Percentiles rank a stretch among this genome's conserved stretches.
phyloP scores from a whole-genome alignment of 1,139 yeast species.

The Blastobotrys arbuscula region DNA sequence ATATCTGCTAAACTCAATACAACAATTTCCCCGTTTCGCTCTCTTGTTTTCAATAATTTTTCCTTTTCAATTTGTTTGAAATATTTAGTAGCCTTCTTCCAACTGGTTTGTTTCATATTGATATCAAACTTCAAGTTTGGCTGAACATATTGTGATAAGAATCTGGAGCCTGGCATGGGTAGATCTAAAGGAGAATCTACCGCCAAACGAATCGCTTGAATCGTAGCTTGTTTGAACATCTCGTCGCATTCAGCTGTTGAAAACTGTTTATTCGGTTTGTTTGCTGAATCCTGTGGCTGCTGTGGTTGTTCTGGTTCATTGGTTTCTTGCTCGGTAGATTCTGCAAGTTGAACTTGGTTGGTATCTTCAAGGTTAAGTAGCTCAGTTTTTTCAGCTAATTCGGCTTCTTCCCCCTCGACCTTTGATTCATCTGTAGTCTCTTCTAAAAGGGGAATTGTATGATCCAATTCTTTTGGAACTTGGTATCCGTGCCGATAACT shows the following conservation, averaged over 20 bases:
- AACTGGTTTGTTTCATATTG: constrained; percentile 73
- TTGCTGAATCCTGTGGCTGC: background rate
- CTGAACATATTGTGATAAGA: constrained; percentile 64
- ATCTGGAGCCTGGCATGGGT: constrained; percentile 54
- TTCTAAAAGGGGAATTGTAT: constrained; percentile 17
- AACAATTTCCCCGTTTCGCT: constrained; percentile 70
- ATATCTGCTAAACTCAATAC: constrained; percentile 48
- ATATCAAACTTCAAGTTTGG: constrained; percentile 59
- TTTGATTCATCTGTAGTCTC: background rate
- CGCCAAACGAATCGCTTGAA: constrained; percentile 62
- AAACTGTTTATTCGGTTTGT: constrained; percentile 23
- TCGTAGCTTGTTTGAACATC: constrained; percentile 60
- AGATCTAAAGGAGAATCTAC: constrained; percentile 53
- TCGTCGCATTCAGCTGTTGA: constrained; percentile 66
- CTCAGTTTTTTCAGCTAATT: constrained; percentile 16
- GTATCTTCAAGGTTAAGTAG: too few species aligned
- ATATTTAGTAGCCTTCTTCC: constrained; percentile 85
- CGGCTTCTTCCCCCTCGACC: constrained; percentile 6
- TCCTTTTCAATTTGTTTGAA: constrained; percentile 79
- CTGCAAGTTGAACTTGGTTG: too few species aligned
- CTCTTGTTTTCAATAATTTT: constrained; percentile 59
- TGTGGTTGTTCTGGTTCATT: constrained; percentile 19
- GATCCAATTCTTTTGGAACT: constrained; percentile 26
- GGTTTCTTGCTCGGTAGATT: constrained; percentile 3
- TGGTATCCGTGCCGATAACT: constrained; percentile 22